Conservation (phyloP, 129 eudicot species). For the Kitagawia praeruptora region DNA sequence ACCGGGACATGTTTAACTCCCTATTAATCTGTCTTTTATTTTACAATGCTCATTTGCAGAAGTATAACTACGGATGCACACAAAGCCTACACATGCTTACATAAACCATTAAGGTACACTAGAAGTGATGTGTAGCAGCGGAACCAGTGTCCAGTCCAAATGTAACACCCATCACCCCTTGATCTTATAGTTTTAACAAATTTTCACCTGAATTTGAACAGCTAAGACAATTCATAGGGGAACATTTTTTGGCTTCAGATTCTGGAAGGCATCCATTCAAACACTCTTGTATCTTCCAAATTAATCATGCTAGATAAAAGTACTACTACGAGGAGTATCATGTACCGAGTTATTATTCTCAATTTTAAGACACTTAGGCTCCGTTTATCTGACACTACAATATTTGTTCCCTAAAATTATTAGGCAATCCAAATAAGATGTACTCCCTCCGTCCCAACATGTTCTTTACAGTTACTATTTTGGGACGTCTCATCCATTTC, state of each 20-base stretch:
- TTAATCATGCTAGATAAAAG: neutral
- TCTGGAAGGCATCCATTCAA: too few species aligned
- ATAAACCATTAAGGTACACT: neutral
- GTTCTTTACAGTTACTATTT: too few species aligned
- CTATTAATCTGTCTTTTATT: neutral
- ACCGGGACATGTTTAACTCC: neutral
- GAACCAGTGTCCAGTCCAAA: neutral
- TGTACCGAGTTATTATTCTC: neutral
- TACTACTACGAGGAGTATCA: too few species aligned
- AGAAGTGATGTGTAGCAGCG: neutral
- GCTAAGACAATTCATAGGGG: neutral
- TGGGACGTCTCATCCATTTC: too few species aligned
- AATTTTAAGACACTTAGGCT: neutral
- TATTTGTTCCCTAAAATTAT: neutral
- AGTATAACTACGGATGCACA: neutral
- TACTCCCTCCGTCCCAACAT: too few species aligned
- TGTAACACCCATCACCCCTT: neutral
- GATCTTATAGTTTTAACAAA: neutral
- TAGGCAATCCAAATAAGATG: neutral
- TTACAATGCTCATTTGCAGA: neutral
- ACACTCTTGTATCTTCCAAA: neutral
- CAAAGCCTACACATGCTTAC: neutral
- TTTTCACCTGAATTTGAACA: neutral
- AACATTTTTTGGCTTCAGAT: too few species aligned
- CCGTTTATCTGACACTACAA: neutral